Conservation (phyloP, 108 stramenopile species). For the Nitzschia sp. region DNA sequence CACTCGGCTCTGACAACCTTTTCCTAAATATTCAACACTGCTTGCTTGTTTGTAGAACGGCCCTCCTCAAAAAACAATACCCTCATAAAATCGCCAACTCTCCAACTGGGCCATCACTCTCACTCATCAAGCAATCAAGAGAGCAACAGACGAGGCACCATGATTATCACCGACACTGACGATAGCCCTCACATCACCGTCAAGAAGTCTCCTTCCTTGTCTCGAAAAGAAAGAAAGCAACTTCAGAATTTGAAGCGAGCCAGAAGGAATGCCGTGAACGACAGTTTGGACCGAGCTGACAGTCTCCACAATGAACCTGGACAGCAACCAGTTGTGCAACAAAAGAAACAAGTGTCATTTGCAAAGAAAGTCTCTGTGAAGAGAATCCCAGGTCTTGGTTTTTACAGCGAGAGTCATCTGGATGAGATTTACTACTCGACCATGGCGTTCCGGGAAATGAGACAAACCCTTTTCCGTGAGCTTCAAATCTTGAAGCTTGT, state of each 20-base stretch:
- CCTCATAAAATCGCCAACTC: too few species aligned
- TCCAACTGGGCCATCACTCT: too few species aligned
- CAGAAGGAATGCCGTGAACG: not conserved
- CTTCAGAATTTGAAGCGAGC: not conserved
- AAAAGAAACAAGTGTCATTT: conserved; percentile 11
- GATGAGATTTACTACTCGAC: not conserved
- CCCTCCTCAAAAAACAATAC: too few species aligned
- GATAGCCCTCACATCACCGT: not conserved
- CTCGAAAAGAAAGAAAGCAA: not conserved
- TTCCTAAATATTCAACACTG: too few species aligned
- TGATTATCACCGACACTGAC: not conserved
- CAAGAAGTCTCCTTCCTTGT: not conserved
- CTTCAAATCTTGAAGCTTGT: not conserved
- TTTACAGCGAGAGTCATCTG: not conserved
- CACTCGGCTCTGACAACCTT: too few species aligned
- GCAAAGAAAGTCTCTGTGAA: not conserved
- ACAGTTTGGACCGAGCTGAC: not conserved
- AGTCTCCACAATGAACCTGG: not conserved
- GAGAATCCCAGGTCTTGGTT: not conserved
- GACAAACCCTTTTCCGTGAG: not conserved
- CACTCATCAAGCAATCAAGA: too few species aligned
- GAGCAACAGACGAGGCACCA: too few species aligned
- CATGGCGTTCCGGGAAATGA: not conserved
- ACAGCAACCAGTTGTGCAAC: not conserved
- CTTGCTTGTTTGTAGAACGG: too few species aligned